phyloP scores from a whole-genome alignment of 2,329 filamentous ascomycete genomes.

The Clonostachys byssicola region DNA sequence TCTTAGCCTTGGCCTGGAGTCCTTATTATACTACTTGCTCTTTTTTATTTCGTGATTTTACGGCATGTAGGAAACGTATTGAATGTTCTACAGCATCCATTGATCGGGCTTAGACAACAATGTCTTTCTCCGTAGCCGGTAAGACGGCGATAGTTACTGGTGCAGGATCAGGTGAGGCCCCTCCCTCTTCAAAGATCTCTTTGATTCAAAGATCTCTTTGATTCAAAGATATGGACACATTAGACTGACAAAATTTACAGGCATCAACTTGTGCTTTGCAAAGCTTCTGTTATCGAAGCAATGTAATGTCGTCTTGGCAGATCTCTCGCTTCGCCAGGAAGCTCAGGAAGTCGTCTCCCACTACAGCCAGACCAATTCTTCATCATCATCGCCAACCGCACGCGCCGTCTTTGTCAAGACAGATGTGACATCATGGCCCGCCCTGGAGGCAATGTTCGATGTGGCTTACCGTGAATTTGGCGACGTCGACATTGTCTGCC shows the following conservation, averaged over 20 bases:
- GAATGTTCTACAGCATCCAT: no score
- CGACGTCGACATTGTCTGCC: constrained; percentile 33
- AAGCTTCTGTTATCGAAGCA: constrained; percentile 29
- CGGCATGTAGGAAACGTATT: no score
- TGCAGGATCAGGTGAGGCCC: constrained; percentile 14
- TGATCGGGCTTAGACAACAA: no score
- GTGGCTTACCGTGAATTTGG: constrained; percentile 26
- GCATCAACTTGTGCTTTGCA: constrained; percentile 39
- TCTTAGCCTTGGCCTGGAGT: no score
- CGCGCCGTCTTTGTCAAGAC: constrained; percentile 35
- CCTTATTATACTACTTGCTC: no score
- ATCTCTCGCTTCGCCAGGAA: constrained; percentile 34
- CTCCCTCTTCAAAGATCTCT: neutral
- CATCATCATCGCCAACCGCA: constrained; percentile 17
- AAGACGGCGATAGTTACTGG: constrained; percentile 20
- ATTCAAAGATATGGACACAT: neutral
- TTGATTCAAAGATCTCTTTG: neutral
- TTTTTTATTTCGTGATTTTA: no score
- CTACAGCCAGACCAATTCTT: constrained; percentile 15
- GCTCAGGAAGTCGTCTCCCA: constrained; percentile 24
- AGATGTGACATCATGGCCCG: constrained; percentile 36
- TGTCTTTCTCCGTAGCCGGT: constrained; percentile 11
- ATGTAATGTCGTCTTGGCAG: constrained; percentile 41
- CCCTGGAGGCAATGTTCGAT: constrained; percentile 26
- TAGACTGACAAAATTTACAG: constrained; percentile 10